phyloP scores from a whole-genome alignment of 2,329 filamentous ascomycete genomes.

The Blastomyces percursus region DNA sequence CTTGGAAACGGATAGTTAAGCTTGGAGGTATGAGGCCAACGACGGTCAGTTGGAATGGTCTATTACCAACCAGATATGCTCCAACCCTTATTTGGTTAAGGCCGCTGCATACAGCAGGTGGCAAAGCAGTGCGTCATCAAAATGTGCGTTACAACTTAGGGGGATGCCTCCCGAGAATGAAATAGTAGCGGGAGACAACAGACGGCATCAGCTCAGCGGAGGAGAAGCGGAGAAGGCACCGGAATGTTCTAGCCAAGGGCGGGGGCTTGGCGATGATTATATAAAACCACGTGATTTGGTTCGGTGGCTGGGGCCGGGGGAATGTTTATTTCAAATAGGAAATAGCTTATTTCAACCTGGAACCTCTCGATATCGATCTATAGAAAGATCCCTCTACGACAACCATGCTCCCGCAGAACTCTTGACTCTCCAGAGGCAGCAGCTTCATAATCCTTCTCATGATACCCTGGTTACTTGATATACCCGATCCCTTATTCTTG shows the following conservation, averaged over 20 bases:
- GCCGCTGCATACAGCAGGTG: not conserved
- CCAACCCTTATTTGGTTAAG: not conserved
- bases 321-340: not conserved
- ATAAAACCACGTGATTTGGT: not conserved
- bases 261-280: not conserved
- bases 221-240: not conserved
- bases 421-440: too few species aligned
- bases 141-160: not conserved
- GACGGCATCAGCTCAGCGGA: not conserved
- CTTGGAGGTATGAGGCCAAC: not conserved
- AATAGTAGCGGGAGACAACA: not conserved
- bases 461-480: too few species aligned
- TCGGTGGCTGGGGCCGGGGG: too few species aligned
- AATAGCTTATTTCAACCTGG: not conserved
- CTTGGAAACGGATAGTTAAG: not conserved
- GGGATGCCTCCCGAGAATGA: not conserved
- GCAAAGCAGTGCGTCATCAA: not conserved
- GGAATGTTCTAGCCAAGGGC: conserved; percentile 2
- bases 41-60: not conserved
- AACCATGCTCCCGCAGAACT: too few species aligned
- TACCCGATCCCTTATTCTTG: too few species aligned
- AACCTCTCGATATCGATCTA: too few species aligned
- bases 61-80: not conserved
- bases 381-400: too few species aligned
- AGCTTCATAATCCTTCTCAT: too few species aligned